Base-by-base conservation (phyloP, 768 basidiomycete genomes). In the Strobilomyces dryophilus region DNA sequence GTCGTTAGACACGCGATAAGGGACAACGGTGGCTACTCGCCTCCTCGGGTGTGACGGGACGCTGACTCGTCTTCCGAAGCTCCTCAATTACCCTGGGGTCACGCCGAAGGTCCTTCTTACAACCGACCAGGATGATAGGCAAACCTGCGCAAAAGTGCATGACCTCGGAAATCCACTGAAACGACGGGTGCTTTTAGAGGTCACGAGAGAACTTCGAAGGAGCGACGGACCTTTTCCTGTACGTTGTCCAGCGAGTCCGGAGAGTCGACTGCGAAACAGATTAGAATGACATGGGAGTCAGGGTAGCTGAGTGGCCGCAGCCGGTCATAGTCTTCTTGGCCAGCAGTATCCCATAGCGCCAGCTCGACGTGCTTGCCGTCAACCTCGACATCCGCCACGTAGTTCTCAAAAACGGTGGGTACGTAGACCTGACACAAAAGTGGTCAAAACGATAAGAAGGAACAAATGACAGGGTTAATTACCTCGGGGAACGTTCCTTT, bases 371-470 rank as follows among this genome's bases (percentile, higher is more conserved):
- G 92, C 77, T 95, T 98, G 62, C 92, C 92, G 66, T 98, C 95
- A 56, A 98, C 95, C 72, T 98, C 93, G 46, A 98, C 94, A 71
- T 98, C 95, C 62, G 95, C 95, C 51, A 97, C 95, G 72, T 98
- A 97, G 84, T 98, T 98, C 81, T 99, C 97, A 63, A 98, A 99
- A 47, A 99, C 97, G 54, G 97, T 99, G 46, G 97, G 97, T 58
- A 98, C 94, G 69, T 98, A 98, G 63, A 98, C 97, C 95, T 98
- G 61, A 8, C 31, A 34, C 24, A 39, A 11, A 51, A 47, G 18
- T 0, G 8, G 34, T 52, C 32, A 46, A 40, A 20, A 52, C 31
- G 48, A 8, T 37, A 48, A 27, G 14, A 48, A 53, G 32, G 27
- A 45, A 41, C 44, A 26, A 2, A n/a, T 35, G n/a, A 3, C 32